Conservation (phyloP, 345 rosid genomes). For the Ailanthus altissimus region DNA sequence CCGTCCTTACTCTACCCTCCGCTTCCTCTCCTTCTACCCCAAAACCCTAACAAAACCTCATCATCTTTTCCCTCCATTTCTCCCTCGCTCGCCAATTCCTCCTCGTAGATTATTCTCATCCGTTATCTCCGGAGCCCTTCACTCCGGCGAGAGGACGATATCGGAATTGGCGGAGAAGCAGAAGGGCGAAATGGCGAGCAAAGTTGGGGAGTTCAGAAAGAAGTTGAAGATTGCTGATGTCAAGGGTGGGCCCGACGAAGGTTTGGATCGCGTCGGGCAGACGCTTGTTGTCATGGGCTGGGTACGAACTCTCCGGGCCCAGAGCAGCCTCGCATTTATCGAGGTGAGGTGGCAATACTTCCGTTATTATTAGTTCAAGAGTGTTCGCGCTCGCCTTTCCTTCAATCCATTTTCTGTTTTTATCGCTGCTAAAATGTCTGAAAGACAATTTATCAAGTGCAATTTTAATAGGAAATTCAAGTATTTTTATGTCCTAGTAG, state of each 20-base stretch:
- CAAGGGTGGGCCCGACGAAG: conserved; percentile 75
- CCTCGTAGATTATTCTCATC: conserved; percentile 42
- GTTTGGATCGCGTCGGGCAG: conserved; percentile 63
- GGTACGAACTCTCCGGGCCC: conserved; percentile 89
- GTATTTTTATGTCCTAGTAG: not conserved
- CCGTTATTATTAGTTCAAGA: too few species aligned
- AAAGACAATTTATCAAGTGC: not conserved
- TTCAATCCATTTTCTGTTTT: too few species aligned
- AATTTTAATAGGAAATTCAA: not conserved
- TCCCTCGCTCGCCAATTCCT: conserved; percentile 21
- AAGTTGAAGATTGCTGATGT: conserved; percentile 71
- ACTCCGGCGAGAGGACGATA: conserved; percentile 40
- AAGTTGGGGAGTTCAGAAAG: conserved; percentile 64
- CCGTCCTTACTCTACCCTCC: conserved; percentile 42
- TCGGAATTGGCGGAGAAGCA: conserved; percentile 29
- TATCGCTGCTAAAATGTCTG: not conserved
- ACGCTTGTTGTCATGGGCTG: conserved; percentile 72
- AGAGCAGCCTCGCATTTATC: conserved; percentile 80
- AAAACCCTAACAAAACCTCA: conserved; percentile 24
- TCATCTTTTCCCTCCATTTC: conserved; percentile 31
- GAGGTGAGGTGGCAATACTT: conserved; percentile 65
- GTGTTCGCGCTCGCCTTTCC: too few species aligned
- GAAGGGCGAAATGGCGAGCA: conserved; percentile 33
- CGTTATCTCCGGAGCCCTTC: conserved; percentile 38
- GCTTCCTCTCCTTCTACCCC: conserved; percentile 45